phyloP scores from a whole-genome alignment of 2,329 filamentous ascomycete genomes.

The Paraphoma sp. region DNA sequence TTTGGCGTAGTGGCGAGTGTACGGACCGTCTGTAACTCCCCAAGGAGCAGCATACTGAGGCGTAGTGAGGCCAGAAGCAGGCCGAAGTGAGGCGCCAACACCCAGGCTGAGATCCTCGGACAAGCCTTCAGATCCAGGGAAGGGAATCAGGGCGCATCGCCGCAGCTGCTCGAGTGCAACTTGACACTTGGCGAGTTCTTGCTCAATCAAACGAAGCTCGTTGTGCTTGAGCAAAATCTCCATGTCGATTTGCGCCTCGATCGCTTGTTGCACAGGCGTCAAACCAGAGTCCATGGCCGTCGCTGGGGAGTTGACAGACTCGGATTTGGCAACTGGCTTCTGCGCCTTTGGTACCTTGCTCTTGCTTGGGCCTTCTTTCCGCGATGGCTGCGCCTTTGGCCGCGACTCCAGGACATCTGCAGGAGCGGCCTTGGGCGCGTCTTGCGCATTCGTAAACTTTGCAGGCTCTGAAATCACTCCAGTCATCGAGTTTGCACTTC shows the following conservation, averaged over 20 bases:
- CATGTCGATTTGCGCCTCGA: conserved; percentile 86
- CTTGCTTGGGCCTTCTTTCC: conserved; percentile 40
- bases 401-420: conserved; percentile 31
- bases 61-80: conserved; percentile 66
- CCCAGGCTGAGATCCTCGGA: conserved; percentile 75
- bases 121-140: conserved; percentile 73
- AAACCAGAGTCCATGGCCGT: conserved; percentile 35
- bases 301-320: conserved; percentile 27
- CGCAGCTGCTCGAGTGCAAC: conserved; percentile 91
- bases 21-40: conserved; percentile 90
- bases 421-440: conserved; percentile 24
- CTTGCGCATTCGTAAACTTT: conserved; percentile 19
- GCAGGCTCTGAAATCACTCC: conserved; percentile 23
- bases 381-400: conserved; percentile 36
- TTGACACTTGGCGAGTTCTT: conserved; percentile 96
- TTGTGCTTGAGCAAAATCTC: conserved; percentile 95
- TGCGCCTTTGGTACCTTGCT: conserved; percentile 33
- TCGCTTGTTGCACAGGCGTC: conserved; percentile 69
- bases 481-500: conserved; percentile 19
- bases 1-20: conserved; percentile 91
- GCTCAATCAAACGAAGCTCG: conserved; percentile 91
- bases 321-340: conserved; percentile 28
- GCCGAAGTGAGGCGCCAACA: conserved; percentile 72
- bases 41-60: conserved; percentile 85
- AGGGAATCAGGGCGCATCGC: conserved; percentile 90